phyloP scores from a whole-genome alignment of 108 stramenopile species.

The Nitzschia sp. region DNA sequence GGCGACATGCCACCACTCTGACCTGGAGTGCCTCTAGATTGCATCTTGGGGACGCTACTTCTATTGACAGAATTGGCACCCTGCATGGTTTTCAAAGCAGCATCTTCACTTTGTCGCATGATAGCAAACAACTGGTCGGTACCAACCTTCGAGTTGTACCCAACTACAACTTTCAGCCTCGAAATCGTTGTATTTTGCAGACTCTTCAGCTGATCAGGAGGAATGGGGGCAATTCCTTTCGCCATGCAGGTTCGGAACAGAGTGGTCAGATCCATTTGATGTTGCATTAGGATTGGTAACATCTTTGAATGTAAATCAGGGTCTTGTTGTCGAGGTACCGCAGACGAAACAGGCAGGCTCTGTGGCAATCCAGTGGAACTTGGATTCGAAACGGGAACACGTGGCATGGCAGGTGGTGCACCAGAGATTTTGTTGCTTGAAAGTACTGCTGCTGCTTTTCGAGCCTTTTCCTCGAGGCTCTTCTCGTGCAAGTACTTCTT shows the following conservation, averaged over 20 bases:
- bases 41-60: background rate
- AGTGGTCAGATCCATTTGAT: constrained; percentile 2
- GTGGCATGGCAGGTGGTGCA: too few species aligned
- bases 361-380: background rate
- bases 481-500: background rate
- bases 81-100: background rate
- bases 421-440: background rate
- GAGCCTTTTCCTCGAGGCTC: constrained; percentile 8
- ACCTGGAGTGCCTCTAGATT: background rate
- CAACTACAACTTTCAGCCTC: background rate
- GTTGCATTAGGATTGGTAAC: constrained; percentile 3
- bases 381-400: too few species aligned
- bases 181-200: background rate
- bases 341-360: background rate
- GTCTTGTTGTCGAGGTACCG: too few species aligned
- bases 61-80: background rate
- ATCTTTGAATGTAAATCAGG: background rate
- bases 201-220: background rate
- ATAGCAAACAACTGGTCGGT: background rate
- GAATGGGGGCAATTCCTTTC: background rate
- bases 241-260: background rate
- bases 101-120: background rate
- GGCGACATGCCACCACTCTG: background rate
- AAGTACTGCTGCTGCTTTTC: constrained; percentile 3
- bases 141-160: background rate